Evolutionary conservation across 2,329 filamentous ascomycete genomes (phyloP), one percentile per base, ranked within the genome.

Genomic region (Penicillium sp.): DNA sequence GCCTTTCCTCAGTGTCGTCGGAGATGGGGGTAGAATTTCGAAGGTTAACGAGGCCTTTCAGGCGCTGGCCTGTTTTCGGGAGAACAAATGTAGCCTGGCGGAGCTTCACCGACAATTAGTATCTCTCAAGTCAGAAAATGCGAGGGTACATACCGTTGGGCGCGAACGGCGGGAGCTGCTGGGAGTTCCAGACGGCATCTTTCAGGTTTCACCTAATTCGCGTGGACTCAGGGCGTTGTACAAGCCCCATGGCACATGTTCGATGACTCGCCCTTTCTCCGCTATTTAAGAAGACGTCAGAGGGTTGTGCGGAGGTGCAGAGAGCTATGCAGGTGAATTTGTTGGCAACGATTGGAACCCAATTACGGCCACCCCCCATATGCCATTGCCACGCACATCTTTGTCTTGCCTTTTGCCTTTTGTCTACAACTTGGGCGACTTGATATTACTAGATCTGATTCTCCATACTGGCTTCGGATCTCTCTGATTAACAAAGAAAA

Each of bases 61-160:
- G 84, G 62, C 92, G 89, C 75, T 96, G 90, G 68, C 93, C 92
- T 3, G 92, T 97, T 58, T 83, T 81, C 8, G 93, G 92, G 53
- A 96, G 83, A 65, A 97, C 89, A 73, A 95, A 92, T 44, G 91
- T 94, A 63, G 90, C 90, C 71, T 93, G 89, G 64, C 89, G 87
- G 60, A 95, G 81, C 82, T 92, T 66, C 38, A 59, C 23, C 41
- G 36, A 45, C 21, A 19, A 27, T 63, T 38, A 61, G 57, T 34
- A 57, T 44, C 10, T 36, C 9, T 15, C 31, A 27, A 33, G 46
- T 45, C 53, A 49, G 48, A 36, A 34, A 27, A 36, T 45, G 46
- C 23, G 53, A 47, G 44, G 41, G 43, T n/a, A 58, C 65, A 60
- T 66, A 72, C 72, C 61, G 69, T 69, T 38, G 71, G 70, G 50